These are phyloP conservation scores for Pinus tabuliformis DNA, from an alignment of 75 land plant genomes.

Conservation along the genomic window DNA sequence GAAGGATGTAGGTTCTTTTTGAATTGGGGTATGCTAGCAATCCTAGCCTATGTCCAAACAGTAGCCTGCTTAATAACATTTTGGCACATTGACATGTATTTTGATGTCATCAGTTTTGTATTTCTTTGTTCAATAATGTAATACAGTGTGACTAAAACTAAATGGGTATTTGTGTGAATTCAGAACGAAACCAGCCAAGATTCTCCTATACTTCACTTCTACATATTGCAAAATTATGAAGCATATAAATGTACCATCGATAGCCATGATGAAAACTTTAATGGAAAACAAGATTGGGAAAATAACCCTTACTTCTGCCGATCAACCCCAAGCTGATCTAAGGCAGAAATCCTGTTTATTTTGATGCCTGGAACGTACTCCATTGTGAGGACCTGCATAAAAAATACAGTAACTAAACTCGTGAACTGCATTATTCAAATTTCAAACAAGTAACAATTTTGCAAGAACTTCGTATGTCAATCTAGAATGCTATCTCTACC, in stretches of 20 bases:
- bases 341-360: constrained; percentile 86
- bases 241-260: not conserved
- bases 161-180: not conserved
- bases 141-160: not conserved
- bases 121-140: not conserved
- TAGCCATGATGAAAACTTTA: not conserved
- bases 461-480: not conserved
- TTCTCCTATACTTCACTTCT: constrained; percentile 1
- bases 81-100: no score
- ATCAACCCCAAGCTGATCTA: constrained; percentile 98
- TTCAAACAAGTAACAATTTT: not conserved
- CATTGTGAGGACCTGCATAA: constrained; percentile 87
- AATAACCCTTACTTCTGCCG: constrained; percentile 62
- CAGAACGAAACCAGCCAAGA: not conserved
- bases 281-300: no score
- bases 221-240: not conserved
- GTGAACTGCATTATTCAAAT: not conserved
- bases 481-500: constrained; percentile 30
- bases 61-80: no score
- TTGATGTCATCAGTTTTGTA: no score
- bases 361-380: constrained; percentile 99
- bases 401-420: not conserved
- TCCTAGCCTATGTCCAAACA: no score
- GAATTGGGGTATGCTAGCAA: no score
- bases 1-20: no score